These are phyloP conservation scores for Aspergillus homomorphus DNA, from an alignment of 495 filamentous ascomycete genomes.

Conservation along the genomic window DNA sequence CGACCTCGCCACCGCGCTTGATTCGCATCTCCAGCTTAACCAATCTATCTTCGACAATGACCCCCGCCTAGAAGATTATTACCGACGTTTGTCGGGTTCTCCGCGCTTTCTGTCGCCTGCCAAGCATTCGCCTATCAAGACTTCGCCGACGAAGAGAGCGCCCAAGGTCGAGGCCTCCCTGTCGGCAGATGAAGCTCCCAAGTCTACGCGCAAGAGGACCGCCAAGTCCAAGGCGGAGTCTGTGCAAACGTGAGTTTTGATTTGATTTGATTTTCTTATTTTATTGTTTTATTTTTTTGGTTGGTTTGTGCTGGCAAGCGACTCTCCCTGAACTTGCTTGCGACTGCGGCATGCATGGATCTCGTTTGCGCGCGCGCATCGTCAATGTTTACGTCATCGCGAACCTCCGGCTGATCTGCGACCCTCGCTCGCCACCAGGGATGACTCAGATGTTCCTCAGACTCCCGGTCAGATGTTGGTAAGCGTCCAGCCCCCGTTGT, in stretches of 20 bases:
- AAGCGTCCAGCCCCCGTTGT: constrained; percentile 8
- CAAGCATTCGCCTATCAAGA: constrained; percentile 57
- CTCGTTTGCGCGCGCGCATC: background rate
- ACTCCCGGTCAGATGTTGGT: constrained; percentile 53
- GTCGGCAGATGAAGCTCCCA: constrained; percentile 30
- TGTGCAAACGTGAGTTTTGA: constrained; percentile 40
- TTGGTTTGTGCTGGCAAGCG: no score
- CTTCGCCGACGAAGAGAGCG: constrained; percentile 77
- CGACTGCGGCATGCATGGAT: background rate
- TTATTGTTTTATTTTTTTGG: no score
- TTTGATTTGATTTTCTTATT: background rate
- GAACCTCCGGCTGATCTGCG: background rate
- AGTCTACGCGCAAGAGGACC: constrained; percentile 31
- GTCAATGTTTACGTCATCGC: background rate
- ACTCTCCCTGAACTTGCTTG: background rate
- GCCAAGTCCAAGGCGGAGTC: constrained; percentile 43
- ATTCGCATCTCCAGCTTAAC: constrained; percentile 69
- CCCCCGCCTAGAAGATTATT: constrained; percentile 69
- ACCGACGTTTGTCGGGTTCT: constrained; percentile 56
- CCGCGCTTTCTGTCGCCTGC: constrained; percentile 60
- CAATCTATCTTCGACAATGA: constrained; percentile 57
- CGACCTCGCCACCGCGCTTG: constrained; percentile 76
- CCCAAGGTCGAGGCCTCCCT: constrained; percentile 28
- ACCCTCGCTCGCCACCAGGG: constrained; percentile 19
- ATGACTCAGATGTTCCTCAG: constrained; percentile 33